Conservation (phyloP, 2,329 filamentous ascomycete genomes). For the Exophiala alcalophila region DNA sequence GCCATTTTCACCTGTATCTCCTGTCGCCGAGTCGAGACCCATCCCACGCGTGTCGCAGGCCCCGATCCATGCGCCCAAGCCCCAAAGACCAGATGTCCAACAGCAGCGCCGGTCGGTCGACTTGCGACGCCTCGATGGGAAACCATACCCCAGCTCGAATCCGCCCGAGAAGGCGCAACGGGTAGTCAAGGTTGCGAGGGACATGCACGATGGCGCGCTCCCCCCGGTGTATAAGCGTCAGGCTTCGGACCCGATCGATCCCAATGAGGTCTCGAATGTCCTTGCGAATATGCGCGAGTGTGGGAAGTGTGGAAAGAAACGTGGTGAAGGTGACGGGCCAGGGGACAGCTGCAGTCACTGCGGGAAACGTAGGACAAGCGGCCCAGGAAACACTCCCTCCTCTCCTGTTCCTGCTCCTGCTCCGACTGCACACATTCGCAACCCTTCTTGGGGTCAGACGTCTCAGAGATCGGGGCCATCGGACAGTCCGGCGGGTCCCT, state of each 20-base stretch:
- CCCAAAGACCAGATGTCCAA: conserved; percentile 18
- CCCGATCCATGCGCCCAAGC: conserved; percentile 9
- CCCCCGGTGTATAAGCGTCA: conserved; percentile 28
- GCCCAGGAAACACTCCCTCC: neutral
- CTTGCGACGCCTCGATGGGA: conserved; percentile 26
- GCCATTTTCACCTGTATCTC: conserved; percentile 28
- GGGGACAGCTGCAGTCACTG: conserved; percentile 23
- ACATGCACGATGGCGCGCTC: conserved; percentile 29
- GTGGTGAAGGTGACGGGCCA: conserved; percentile 7
- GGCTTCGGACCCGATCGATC: conserved; percentile 15
- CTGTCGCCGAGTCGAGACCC: conserved; percentile 14
- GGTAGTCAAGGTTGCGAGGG: conserved; percentile 29
- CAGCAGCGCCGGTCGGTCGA: conserved; percentile 19
- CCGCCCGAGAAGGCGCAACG: conserved; percentile 18
- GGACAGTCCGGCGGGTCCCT: conserved; percentile 20
- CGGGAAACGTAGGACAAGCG: conserved; percentile 21
- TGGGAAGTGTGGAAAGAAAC: conserved; percentile 22
- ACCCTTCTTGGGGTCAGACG: conserved; percentile 9
- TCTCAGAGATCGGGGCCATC: conserved; percentile 17
- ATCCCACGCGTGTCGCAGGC: conserved; percentile 12
- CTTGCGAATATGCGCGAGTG: conserved; percentile 10
- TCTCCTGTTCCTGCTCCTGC: conserved; percentile 1
- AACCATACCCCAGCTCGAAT: conserved; percentile 17
- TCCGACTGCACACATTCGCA: conserved; percentile 12
- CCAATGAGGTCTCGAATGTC: conserved; percentile 8